Percentiles rank a stretch among this genome's conserved stretches.
Evolutionary conservation across 345 rosid genomes (phyloP).

Genomic region (Heritiera fomes): DNA sequence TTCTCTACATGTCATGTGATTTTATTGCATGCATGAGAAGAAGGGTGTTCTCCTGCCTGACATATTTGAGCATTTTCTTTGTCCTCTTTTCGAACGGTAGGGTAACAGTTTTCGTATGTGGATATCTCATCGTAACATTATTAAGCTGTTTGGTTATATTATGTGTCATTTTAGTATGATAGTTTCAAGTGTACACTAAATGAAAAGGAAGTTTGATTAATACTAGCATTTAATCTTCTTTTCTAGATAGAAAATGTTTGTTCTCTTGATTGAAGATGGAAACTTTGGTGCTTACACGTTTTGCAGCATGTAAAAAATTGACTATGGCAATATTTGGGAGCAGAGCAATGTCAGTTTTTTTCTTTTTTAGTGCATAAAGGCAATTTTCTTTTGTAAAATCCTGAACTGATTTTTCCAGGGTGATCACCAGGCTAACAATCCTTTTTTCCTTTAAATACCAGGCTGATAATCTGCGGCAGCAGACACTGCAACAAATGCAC

Average conservation of each 20-base stretch:
- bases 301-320: not conserved
- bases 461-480: slow-evolving; percentile 82
- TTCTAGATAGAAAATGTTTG: not conserved
- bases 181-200: not conserved
- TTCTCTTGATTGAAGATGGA: not conserved
- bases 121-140: not conserved
- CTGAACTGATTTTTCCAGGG: not conserved
- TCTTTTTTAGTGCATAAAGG: not conserved
- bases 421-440: not conserved
- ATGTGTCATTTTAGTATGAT: not conserved
- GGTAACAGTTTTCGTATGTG: not conserved
- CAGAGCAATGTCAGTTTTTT: not conserved
- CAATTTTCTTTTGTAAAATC: not conserved
- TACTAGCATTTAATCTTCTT: not conserved
- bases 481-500: slow-evolving; percentile 71
- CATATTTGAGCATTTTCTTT: not conserved
- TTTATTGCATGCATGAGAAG: not conserved
- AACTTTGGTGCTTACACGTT: not conserved
- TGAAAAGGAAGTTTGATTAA: not conserved
- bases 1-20: not conserved
- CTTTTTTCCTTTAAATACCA: not conserved
- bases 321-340: not conserved
- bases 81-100: not conserved
- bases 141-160: not conserved
- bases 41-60: not conserved